Evolutionary conservation across 148 eudicot genomes (phyloP).

Genomic region (Chenopodium quinoa): DNA sequence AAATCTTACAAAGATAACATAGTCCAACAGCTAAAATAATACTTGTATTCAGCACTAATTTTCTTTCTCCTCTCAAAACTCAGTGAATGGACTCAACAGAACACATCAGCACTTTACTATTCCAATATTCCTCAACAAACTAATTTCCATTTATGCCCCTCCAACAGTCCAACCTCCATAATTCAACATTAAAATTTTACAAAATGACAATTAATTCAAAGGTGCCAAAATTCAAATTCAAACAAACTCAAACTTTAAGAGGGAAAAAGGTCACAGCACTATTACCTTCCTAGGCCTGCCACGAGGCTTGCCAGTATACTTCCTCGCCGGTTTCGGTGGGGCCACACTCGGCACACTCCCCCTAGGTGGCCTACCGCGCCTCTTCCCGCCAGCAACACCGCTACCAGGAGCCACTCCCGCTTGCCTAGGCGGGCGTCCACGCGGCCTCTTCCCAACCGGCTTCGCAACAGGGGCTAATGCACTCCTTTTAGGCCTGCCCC

Average conservation of each 20-base stretch:
- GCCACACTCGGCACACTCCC: neutral
- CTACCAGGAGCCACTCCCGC: conserved; percentile 13
- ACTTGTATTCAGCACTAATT: neutral
- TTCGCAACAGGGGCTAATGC: conserved; percentile 17
- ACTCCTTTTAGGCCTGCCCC: conserved; percentile 64
- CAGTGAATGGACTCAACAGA: neutral
- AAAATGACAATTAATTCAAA: neutral
- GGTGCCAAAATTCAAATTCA: conserved; percentile 18
- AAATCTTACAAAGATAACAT: neutral
- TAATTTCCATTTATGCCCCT: neutral
- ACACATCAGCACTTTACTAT: too few species aligned
- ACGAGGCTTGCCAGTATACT: conserved; percentile 27
- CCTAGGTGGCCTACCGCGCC: conserved; percentile 31
- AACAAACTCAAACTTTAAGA: neutral
- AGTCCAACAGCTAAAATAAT: neutral
- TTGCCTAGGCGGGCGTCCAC: conserved; percentile 58
- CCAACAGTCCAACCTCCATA: neutral
- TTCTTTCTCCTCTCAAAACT: neutral
- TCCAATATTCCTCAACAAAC: neutral
- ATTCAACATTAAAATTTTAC: too few species aligned
- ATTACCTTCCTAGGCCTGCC: conserved; percentile 44
- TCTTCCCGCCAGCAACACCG: conserved; percentile 9
- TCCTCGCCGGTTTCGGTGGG: conserved; percentile 10
- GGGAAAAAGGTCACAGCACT: neutral
- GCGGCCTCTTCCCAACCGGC: conserved; percentile 15